Percentiles rank a stretch among this genome's conserved stretches.
These are phyloP conservation scores for Neurospora sp. DNA, from an alignment of 495 filamentous ascomycete species.

Conservation along the genomic window DNA sequence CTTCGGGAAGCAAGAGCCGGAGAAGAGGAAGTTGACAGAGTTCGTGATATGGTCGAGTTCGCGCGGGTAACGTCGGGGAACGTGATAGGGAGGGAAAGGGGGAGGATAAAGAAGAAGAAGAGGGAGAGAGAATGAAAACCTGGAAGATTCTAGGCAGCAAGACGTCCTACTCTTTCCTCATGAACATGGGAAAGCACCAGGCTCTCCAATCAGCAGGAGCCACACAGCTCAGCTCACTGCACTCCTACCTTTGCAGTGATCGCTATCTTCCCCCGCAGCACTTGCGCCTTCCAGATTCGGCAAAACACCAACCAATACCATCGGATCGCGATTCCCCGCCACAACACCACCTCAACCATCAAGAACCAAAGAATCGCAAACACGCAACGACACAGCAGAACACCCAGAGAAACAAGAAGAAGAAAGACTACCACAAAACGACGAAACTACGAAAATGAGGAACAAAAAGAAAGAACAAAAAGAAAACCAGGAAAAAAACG, in stretches of 20 bases:
- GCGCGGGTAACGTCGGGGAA: background rate
- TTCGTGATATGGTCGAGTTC: background rate
- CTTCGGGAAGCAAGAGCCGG: background rate
- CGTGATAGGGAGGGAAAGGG: background rate
- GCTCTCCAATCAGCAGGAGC: background rate
- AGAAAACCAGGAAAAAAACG: background rate
- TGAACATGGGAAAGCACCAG: background rate
- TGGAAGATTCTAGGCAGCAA: background rate
- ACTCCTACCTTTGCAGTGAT: background rate
- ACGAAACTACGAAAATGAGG: background rate
- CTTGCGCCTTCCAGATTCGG: background rate
- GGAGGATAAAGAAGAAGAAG: background rate
- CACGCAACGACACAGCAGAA: background rate
- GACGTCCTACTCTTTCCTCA: background rate
- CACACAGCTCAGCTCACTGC: background rate
- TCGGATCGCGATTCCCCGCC: background rate
- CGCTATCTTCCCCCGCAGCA: background rate
- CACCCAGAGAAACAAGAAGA: background rate
- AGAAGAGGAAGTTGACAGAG: background rate
- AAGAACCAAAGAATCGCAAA: background rate
- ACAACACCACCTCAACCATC: background rate
- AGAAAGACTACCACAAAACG: rapidly evolving
- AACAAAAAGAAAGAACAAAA: background rate
- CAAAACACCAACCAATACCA: background rate
- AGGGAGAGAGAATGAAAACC: background rate